These are phyloP conservation scores for Dactylonectria macrodidyma DNA, from an alignment of 2,329 filamentous ascomycete genomes.

Conservation along the genomic window DNA sequence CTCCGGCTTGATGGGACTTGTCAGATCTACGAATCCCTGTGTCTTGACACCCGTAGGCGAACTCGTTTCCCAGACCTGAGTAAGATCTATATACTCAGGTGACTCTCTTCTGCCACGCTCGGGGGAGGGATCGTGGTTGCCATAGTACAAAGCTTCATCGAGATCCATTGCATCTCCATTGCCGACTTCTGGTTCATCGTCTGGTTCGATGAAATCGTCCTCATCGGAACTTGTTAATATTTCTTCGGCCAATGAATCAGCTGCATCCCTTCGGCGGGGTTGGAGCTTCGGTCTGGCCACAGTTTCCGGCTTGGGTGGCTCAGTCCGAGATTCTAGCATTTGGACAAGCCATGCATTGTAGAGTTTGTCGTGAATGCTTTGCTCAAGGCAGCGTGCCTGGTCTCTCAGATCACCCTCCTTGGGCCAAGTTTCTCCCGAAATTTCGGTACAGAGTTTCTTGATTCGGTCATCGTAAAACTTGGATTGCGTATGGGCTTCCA, in stretches of 20 bases:
- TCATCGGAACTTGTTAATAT: constrained; percentile 66
- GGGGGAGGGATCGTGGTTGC: not conserved
- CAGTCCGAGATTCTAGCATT: constrained; percentile 58
- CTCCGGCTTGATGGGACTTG: constrained; percentile 37
- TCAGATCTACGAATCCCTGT: constrained; percentile 46
- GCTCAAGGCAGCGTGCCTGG: constrained; percentile 73
- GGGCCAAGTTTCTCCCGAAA: constrained; percentile 68
- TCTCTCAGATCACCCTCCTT: constrained; percentile 66
- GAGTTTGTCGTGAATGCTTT: constrained; percentile 74
- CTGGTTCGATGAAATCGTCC: constrained; percentile 65
- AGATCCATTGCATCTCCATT: constrained; percentile 24
- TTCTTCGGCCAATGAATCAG: constrained; percentile 59
- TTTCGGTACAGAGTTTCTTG: constrained; percentile 66
- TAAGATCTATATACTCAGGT: constrained; percentile 49
- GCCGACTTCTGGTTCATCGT: constrained; percentile 34
- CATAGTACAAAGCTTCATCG: constrained; percentile 6
- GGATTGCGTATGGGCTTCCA: constrained; percentile 59
- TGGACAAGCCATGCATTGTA: constrained; percentile 65
- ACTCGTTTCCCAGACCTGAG: constrained; percentile 43
- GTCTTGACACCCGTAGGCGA: constrained; percentile 4
- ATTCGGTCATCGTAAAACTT: constrained; percentile 66
- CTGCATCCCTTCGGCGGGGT: constrained; percentile 1
- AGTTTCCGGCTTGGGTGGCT: constrained; percentile 55
- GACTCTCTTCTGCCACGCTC: constrained; percentile 41
- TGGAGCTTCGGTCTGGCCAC: constrained; percentile 39